These are phyloP conservation scores for Cutaneotrichosporon mucoides DNA, from an alignment of 1,284 basidiomycete species.

Conservation along the genomic window DNA sequence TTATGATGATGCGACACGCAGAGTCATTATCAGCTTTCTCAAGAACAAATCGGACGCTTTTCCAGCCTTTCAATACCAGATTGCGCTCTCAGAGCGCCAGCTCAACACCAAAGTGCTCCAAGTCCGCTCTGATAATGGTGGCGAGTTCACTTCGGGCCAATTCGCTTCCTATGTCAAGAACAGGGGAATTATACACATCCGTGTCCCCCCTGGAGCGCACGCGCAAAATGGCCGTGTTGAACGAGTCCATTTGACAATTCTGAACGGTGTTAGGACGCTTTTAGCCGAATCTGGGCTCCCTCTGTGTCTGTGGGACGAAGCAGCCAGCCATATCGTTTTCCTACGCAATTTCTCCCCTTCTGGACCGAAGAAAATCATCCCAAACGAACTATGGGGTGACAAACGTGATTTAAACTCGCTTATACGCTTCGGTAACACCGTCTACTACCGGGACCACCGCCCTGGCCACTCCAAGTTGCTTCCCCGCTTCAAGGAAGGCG, in stretches of 20 bases:
- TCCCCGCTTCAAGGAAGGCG: too few relatives aligned
- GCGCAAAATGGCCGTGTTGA: background rate
- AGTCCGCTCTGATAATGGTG: background rate
- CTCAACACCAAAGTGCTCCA: background rate
- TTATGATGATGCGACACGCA: too few relatives aligned
- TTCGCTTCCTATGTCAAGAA: background rate
- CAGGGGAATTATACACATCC: background rate
- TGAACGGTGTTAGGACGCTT: background rate
- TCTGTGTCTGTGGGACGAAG: background rate
- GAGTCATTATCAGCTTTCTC: too few relatives aligned
- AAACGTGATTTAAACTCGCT: too few relatives aligned
- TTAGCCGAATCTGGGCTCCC: background rate
- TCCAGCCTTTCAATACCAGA: background rate
- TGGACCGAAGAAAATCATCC: too few relatives aligned
- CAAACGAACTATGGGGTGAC: too few relatives aligned
- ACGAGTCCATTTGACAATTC: background rate
- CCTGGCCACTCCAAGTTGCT: too few relatives aligned
- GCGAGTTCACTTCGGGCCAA: background rate
- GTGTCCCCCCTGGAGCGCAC: background rate
- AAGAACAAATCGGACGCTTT: too few relatives aligned
- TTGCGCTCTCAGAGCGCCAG: background rate
- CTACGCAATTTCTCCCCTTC: background rate
- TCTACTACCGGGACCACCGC: too few relatives aligned
- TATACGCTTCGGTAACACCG: too few relatives aligned
- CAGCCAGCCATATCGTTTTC: background rate